Conservation (phyloP, 73 alveolate genomes). For the Tetrahymena borealis region DNA sequence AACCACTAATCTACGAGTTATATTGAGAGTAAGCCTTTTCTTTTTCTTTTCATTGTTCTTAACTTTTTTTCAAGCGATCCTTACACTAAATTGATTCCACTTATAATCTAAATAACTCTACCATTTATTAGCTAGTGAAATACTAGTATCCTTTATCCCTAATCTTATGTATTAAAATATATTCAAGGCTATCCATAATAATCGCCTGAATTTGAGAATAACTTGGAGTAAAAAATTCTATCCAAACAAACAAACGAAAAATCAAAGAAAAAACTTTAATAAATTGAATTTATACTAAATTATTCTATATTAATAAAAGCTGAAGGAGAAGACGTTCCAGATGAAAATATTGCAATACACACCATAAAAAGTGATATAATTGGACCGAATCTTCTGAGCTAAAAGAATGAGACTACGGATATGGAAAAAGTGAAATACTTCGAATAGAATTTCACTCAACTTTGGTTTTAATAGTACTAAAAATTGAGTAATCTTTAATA, state of each 20-base stretch:
- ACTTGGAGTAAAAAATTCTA: too few species aligned
- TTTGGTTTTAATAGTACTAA: neutral
- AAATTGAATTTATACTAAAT: neutral
- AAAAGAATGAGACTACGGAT: neutral
- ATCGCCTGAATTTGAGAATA: too few species aligned
- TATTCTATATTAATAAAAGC: neutral
- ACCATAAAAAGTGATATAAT: neutral
- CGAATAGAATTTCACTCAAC: neutral
- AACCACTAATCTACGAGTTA: neutral
- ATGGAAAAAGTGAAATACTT: neutral
- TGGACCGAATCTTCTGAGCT: neutral
- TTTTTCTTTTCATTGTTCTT: neutral
- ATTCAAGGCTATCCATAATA: too few species aligned
- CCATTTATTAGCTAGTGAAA: too few species aligned
- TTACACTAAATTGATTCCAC: too few species aligned
- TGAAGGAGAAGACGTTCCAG: neutral
- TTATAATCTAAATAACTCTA: too few species aligned
- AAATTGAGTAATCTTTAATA: too few species aligned
- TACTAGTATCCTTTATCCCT: too few species aligned
- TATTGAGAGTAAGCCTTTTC: neutral
- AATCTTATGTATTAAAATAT: too few species aligned
- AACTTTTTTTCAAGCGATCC: neutral
- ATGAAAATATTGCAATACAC: neutral
- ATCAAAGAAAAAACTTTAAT: too few species aligned
- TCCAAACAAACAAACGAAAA: too few species aligned